Conservation (phyloP, 2,329 filamentous ascomycete species). For the Ascochyta viciae-villosae region DNA sequence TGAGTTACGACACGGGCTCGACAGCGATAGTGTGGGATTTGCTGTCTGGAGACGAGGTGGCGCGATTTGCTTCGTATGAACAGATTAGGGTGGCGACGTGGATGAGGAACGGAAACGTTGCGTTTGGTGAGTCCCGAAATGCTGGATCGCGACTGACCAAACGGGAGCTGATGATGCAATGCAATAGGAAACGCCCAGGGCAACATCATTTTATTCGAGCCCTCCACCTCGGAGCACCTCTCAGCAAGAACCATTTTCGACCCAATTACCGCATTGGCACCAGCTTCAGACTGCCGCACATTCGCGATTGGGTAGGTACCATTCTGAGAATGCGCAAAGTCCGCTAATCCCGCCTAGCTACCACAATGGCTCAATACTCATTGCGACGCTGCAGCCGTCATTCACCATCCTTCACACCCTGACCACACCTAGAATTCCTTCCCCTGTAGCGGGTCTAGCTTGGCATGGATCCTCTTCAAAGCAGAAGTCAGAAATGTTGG, state of each 20-base stretch:
- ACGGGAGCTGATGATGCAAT: conserved; percentile 13
- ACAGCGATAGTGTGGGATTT: conserved; percentile 98
- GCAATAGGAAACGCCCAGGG: conserved; percentile 84
- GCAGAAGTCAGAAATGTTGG: conserved; percentile 97
- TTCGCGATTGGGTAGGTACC: conserved; percentile 87
- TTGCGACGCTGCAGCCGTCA: conserved; percentile 85
- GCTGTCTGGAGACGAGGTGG: conserved; percentile 86
- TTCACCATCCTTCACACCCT: conserved; percentile 96
- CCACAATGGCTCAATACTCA: conserved; percentile 90
- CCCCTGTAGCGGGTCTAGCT: conserved; percentile 82
- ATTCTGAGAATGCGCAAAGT: neutral
- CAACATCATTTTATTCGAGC: conserved; percentile 93
- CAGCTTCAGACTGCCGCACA: conserved; percentile 86
- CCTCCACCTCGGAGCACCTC: conserved; percentile 88
- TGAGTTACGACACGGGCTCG: conserved; percentile 90
- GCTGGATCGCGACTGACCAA: conserved; percentile 11
- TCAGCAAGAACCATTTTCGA: conserved; percentile 93
- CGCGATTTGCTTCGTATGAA: conserved; percentile 92
- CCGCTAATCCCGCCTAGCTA: conserved; percentile 66
- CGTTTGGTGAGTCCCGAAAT: conserved; percentile 77
- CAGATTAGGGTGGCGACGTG: conserved; percentile 83
- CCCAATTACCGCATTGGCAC: conserved; percentile 90
- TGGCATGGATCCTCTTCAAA: conserved; percentile 98
- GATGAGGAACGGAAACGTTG: conserved; percentile 97
- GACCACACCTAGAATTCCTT: conserved; percentile 82